Evolutionary conservation across 768 basidiomycete species (phyloP).

Genomic region (Calocybe cyanea): DNA sequence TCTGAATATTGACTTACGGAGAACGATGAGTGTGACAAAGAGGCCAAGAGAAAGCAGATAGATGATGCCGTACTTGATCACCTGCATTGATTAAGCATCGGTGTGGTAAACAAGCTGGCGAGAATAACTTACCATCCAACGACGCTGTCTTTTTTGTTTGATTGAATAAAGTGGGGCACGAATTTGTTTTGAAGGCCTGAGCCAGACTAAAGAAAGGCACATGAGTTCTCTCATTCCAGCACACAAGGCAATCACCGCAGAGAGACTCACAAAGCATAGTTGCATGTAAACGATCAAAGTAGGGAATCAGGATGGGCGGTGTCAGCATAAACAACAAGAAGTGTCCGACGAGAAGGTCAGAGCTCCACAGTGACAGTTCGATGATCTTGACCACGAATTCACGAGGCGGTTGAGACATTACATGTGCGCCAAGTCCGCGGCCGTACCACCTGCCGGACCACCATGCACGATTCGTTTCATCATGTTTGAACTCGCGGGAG

Average conservation of each 20-base stretch:
- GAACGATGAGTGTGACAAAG: constrained; percentile 73
- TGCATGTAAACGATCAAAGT: constrained; percentile 88
- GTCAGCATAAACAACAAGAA: constrained; percentile 88
- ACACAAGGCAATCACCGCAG: too few relatives aligned
- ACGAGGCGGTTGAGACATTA: constrained; percentile 96
- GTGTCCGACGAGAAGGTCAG: constrained; percentile 87
- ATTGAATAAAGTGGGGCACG: constrained; percentile 87
- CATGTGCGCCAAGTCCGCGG: constrained; percentile 83
- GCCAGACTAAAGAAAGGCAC: constrained; percentile 64
- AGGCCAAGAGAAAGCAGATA: constrained; percentile 65
- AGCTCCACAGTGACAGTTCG: constrained; percentile 93
- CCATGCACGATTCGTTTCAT: constrained; percentile 98
- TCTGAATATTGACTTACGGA: constrained; percentile 51
- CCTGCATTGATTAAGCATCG: constrained; percentile 33
- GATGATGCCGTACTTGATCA: constrained; percentile 79
- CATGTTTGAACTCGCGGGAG: constrained; percentile 98
- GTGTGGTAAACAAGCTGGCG: not conserved
- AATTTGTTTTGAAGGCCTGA: constrained; percentile 91
- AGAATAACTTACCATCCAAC: constrained; percentile 70
- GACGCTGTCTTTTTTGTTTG: constrained; percentile 85
- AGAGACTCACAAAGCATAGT: constrained; percentile 79
- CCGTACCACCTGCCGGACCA: constrained; percentile 99
- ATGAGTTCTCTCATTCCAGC: too few relatives aligned
- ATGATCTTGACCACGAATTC: constrained; percentile 98
- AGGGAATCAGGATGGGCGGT: constrained; percentile 85